Conservation (phyloP, 108 stramenopile species). For the Seminavis robusta region DNA sequence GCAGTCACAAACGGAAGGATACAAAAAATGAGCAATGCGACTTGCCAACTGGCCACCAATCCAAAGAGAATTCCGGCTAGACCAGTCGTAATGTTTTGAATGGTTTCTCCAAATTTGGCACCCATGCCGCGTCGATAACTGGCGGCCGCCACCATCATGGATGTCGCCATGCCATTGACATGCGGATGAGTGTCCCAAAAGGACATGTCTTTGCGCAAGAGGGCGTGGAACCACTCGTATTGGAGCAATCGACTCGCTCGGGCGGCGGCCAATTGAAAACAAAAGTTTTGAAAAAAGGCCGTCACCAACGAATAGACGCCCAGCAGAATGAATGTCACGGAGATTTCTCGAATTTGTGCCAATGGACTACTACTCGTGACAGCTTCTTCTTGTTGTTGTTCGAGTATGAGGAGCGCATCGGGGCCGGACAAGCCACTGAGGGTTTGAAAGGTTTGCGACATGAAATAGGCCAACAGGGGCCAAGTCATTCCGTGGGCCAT, state of each 20-base stretch:
- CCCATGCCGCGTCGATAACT: conserved; percentile 5
- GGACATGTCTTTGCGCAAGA: conserved; percentile 57
- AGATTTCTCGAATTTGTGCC: conserved; percentile 27
- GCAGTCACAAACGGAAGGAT: conserved; percentile 6
- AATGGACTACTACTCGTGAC: no score
- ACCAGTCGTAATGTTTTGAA: conserved; percentile 19
- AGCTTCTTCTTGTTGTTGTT: no score
- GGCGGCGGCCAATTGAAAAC: conserved; percentile 35
- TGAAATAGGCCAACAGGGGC: no score
- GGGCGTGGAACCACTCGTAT: conserved; percentile 40
- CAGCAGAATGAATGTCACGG: conserved; percentile 41
- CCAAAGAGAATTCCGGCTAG: conserved; percentile 26
- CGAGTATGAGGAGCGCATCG: no score
- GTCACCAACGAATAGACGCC: conserved; percentile 28
- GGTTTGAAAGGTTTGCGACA: no score
- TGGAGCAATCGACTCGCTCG: conserved; percentile 34
- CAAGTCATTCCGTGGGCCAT: no score
- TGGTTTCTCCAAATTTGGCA: conserved; percentile 9
- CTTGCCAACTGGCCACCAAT: conserved; percentile 18
- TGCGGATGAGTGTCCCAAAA: conserved; percentile 54
- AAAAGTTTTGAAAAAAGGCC: conserved; percentile 27
- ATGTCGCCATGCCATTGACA: background rate
- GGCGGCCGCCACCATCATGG: background rate
- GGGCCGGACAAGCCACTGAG: no score
- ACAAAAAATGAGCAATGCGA: conserved; percentile 15